phyloP scores from a whole-genome alignment of 2,329 filamentous ascomycete species.

The Polytolypa hystricis region DNA sequence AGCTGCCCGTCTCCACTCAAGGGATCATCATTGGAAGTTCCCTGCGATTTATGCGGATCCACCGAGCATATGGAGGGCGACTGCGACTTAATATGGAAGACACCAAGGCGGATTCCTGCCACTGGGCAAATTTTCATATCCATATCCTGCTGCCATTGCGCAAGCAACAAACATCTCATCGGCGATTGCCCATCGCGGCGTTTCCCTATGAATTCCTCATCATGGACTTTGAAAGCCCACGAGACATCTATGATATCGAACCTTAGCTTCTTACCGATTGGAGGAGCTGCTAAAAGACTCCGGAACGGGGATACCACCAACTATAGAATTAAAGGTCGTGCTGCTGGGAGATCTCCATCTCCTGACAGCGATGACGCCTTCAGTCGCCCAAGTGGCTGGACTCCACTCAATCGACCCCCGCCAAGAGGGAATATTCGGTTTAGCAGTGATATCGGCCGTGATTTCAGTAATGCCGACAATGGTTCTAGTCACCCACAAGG shows the following conservation, averaged over 20 bases:
- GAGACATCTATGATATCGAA: slow-evolving; percentile 29
- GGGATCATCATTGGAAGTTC: slow-evolving; percentile 40
- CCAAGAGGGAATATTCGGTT: slow-evolving; percentile 27
- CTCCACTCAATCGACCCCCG: slow-evolving; percentile 17
- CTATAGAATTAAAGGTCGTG: slow-evolving; percentile 28
- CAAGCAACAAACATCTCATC: slow-evolving; percentile 32
- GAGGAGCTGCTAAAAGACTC: slow-evolving; percentile 9
- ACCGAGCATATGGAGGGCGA: slow-evolving; percentile 46
- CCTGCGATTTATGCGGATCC: slow-evolving; percentile 51
- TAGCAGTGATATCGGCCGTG: slow-evolving; percentile 20
- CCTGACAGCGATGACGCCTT: slow-evolving; percentile 27
- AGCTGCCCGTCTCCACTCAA: slow-evolving; percentile 49
- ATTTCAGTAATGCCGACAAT: slow-evolving; percentile 17
- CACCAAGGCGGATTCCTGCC: slow-evolving; percentile 18
- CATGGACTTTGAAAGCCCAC: slow-evolving; percentile 30
- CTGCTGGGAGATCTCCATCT: slow-evolving; percentile 19
- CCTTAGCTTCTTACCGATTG: slow-evolving; percentile 20
- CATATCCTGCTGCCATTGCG: slow-evolving; percentile 34
- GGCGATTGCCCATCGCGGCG: slow-evolving; percentile 32
- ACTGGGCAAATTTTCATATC: slow-evolving; percentile 27
- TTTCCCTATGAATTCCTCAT: slow-evolving; percentile 21
- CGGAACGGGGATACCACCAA: slow-evolving; percentile 16
- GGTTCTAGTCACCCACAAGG: slow-evolving; percentile 9
- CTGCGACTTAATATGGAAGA: slow-evolving; percentile 50
- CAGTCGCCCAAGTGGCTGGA: slow-evolving; percentile 18